Conservation (phyloP, 495 filamentous ascomycete genomes). For the Penicillium chermesinum region DNA sequence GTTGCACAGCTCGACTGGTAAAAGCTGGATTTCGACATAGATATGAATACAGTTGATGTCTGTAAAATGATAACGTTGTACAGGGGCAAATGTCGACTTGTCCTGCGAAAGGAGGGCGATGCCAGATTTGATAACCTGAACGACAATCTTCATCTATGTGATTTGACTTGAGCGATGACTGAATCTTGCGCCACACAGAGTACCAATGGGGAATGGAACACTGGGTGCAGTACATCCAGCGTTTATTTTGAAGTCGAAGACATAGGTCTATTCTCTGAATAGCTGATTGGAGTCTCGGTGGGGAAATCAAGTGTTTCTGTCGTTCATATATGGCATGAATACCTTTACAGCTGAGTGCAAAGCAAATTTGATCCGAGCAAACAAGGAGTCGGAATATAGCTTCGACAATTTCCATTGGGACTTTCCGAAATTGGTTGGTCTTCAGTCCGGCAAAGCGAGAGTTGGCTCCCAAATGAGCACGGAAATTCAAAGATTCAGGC, state of each 20-base stretch:
- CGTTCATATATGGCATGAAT: not conserved
- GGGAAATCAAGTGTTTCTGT: not conserved
- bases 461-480: not conserved
- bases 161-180: no score
- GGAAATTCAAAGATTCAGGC: not conserved
- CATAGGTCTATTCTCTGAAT: not conserved
- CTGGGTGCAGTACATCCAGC: not conserved
- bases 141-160: not conserved
- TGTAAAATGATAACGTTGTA: not conserved
- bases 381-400: not conserved
- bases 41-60: not conserved
- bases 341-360: not conserved
- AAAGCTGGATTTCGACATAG: not conserved
- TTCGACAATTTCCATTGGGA: not conserved
- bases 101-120: not conserved
- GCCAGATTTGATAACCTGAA: not conserved
- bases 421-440: not conserved
- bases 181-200: not conserved
- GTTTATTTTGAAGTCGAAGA: not conserved
- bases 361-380: not conserved
- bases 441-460: not conserved
- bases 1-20: no score
- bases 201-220: not conserved
- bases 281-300: not conserved
- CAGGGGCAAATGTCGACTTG: not conserved